phyloP scores from a whole-genome alignment of 2,329 filamentous ascomycete species.

The Trichoderma simmonsii region DNA sequence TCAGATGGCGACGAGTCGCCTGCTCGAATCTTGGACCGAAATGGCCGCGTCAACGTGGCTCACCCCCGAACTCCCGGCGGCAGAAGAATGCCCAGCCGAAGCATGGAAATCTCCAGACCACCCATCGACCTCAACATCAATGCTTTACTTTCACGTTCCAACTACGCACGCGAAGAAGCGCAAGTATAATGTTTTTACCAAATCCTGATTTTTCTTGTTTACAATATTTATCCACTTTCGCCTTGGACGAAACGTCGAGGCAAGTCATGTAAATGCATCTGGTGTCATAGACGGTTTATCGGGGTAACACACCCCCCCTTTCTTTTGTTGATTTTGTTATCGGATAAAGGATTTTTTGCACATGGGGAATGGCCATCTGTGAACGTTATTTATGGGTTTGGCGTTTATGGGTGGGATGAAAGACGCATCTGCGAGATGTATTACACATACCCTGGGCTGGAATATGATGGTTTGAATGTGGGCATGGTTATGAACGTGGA shows the following conservation, averaged over 20 bases:
- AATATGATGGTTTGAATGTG: background rate
- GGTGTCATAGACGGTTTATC: background rate
- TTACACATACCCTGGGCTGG: slow-evolving; percentile 7
- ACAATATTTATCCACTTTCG: background rate
- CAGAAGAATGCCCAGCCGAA: slow-evolving; percentile 52
- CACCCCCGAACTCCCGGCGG: slow-evolving; percentile 56
- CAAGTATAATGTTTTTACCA: slow-evolving; percentile 1
- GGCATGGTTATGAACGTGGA: background rate
- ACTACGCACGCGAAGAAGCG: background rate
- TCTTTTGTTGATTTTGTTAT: background rate
- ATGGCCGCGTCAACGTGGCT: slow-evolving; percentile 55
- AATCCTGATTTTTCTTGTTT: background rate
- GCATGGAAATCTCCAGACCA: slow-evolving; percentile 51
- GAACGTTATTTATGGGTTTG: background rate
- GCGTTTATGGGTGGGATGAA: background rate
- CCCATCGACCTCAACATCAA: slow-evolving; percentile 28
- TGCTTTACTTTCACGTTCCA: slow-evolving; percentile 19
- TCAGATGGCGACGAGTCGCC: slow-evolving; percentile 44
- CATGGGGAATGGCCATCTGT: background rate
- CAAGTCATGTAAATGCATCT: background rate
- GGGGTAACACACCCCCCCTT: background rate
- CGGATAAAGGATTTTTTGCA: background rate
- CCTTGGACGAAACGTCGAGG: background rate
- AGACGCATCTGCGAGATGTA: background rate
- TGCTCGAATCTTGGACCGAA: slow-evolving; percentile 47